Base-by-base conservation (phyloP, 2,329 filamentous ascomycete species). In the Ascocoryne sarcoides region DNA sequence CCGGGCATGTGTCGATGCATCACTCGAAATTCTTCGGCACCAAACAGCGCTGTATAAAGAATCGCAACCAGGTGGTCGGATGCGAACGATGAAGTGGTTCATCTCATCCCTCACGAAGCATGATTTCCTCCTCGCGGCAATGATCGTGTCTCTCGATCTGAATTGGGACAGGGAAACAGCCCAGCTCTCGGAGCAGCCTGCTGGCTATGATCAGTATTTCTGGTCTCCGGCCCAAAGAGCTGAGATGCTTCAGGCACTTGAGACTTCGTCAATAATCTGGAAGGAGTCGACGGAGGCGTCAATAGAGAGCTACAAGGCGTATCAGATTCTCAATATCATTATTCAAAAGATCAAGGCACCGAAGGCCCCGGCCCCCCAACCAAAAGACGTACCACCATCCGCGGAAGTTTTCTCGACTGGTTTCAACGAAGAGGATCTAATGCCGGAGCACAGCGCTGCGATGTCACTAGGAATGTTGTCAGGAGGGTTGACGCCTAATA, bases 301-400 rank as follows among this genome's bases (percentile, higher is more conserved):
- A 1, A 82, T 95, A 65, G 90, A 96, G 51, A 87, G 89, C 0
- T 89, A 81, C 65, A 96, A 96, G 64, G 90, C 87, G 1, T 78
- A 78, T 30, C 78, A 77, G 31, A 73, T 90, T 17, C 68, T 96
- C n/a, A 79, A 79, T 16, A 79, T 95, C 37, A 88, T 96, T 75
- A 65, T 96, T 32, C 72, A 79, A 21, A 92, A 92, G 60, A 70
- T 95, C 39, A 80, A 73, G 53, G 66, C 64, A 41, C 67, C 72
- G 8, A 60, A 60, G 16, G 15, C 32, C 9, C 32, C 32, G 5
- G 15, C 39, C 7, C 7, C 23, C 12, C 23, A 26, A 26, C 23
- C 23, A 26, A 12, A 12, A 14, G 45, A 45, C 30, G 40, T 29
- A 4, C 40, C 42, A 8, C 50, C 54, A 37, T 51, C 50, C 30